Percentiles rank a stretch among this genome's conserved stretches.
These are phyloP conservation scores for Starmerella scarabaei DNA, from an alignment of 805 yeast genomes.

Conservation along the genomic window DNA sequence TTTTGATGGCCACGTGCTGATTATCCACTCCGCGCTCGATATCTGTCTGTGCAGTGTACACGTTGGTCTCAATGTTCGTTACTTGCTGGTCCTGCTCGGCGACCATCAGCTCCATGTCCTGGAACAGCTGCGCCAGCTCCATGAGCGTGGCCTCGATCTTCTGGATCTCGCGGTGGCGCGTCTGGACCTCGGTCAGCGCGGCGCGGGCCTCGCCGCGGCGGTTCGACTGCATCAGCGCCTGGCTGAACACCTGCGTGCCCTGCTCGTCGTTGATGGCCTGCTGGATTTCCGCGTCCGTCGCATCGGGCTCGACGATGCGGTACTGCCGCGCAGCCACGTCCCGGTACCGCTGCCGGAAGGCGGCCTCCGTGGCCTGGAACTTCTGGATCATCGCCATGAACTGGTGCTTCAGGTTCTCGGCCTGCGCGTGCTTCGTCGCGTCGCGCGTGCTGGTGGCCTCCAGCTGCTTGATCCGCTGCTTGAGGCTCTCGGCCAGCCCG, in stretches of 20 bases:
- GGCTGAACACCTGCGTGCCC: constrained; percentile 86
- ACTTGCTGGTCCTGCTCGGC: constrained; percentile 88
- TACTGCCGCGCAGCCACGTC: constrained; percentile 88
- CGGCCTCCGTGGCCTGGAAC: constrained; percentile 74
- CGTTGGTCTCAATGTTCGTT: constrained; percentile 68
- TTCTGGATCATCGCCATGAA: constrained; percentile 78
- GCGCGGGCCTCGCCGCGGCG: constrained; percentile 67
- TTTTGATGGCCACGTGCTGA: constrained; percentile 75
- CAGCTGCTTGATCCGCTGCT: constrained; percentile 59
- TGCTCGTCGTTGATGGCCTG: constrained; percentile 72
- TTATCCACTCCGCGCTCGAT: constrained; percentile 91
- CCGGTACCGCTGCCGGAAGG: constrained; percentile 70
- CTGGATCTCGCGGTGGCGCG: constrained; percentile 87
- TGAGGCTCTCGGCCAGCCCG: constrained; percentile 61
- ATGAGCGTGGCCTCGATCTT: constrained; percentile 92
- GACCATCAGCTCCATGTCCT: constrained; percentile 91
- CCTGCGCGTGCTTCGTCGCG: constrained; percentile 75
- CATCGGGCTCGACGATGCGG: constrained; percentile 45
- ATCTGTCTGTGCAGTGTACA: constrained; percentile 72
- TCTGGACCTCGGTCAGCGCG: constrained; percentile 89
- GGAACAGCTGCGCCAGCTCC: constrained; percentile 85
- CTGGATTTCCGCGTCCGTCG: constrained; percentile 64
- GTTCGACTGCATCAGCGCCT: constrained; percentile 41
- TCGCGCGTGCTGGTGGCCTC: constrained; percentile 46
- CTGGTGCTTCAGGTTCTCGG: constrained; percentile 72